A percentile compares a stretch with the other conserved stretches of the same genome.
phyloP scores from a whole-genome alignment of 768 basidiomycete species.

The Phaeolepiota aurea region DNA sequence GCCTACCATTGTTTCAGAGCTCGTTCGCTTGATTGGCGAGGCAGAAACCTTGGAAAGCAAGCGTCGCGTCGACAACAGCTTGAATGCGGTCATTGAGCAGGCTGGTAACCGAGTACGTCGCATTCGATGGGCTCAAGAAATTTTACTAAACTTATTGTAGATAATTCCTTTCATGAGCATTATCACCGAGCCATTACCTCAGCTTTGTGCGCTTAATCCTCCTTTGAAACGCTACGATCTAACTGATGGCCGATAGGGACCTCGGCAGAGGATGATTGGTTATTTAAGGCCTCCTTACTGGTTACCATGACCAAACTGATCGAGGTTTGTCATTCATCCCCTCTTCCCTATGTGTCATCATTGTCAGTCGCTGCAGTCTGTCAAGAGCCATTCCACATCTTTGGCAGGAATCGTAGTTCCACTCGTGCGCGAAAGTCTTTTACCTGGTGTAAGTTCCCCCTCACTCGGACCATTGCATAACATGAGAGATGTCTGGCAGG shows the following conservation, averaged over 20 bases:
- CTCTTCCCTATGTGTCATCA: not conserved
- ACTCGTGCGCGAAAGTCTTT: conserved; percentile 57
- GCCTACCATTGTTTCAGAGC: conserved; percentile 46
- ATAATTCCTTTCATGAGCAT: conserved; percentile 57
- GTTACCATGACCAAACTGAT: conserved; percentile 64
- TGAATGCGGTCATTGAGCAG: conserved; percentile 64
- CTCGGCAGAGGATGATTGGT: conserved; percentile 55
- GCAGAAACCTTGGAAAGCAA: conserved; percentile 73
- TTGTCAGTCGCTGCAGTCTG: conserved; percentile 39
- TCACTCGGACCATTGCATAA: no score
- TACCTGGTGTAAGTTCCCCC: conserved; percentile 34
- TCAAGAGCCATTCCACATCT: conserved; percentile 49
- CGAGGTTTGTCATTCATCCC: conserved; percentile 36
- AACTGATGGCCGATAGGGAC: conserved; percentile 57
- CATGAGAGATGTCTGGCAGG: no score
- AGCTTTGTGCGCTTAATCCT: conserved; percentile 50
- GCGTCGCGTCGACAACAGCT: conserved; percentile 56
- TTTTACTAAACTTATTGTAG: conserved; percentile 22
- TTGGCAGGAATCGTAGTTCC: conserved; percentile 51
- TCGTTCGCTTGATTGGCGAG: conserved; percentile 65
- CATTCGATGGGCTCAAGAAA: not conserved
- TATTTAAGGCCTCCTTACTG: conserved; percentile 66
- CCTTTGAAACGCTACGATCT: no score
- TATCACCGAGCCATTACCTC: conserved; percentile 59
- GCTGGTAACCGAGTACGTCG: conserved; percentile 29